Evolutionary conservation across 208 protist species (phyloP), one percentile per base, ranked within the genome.

Genomic region (Trypanosoma grayi): DNA sequence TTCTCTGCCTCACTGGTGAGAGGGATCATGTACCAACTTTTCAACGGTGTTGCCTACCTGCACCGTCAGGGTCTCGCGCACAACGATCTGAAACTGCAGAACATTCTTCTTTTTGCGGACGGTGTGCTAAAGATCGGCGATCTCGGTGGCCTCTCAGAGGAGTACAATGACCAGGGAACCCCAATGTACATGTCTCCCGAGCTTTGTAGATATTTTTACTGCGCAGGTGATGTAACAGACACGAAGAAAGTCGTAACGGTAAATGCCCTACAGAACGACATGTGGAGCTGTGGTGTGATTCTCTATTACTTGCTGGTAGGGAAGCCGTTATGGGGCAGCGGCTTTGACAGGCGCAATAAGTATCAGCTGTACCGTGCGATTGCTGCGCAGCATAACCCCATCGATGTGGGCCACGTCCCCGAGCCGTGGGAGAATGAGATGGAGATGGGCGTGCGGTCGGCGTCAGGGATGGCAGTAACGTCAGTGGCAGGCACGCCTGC

Each of bases 141-240:
- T 70, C 68, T 94, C 25, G 88, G 79, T 14, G 80, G 81, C 52
- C 68, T 90, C 2, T 58, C 60, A 13, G 70, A 56, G 14, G 50
- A 43, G 4, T 94, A 83, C 71, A 79, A 81, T 44, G 88, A 84
- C 20, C 71, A 83, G 27, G 88, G 88, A 61, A 90, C 94, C 4
- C 86, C 92, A 2, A 84, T 94, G 47, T 97, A 75, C 65, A 70
- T 92, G 20, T 87, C 87, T 10, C 94, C 94, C 33, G 91, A 98
- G 71, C 54, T 94, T 48, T 90, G 83, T 57, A 69, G 69, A 44
- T 58, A 73, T 55, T 94, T 88, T 48, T 94, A 90, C 25, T 14
- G 57, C 53, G 70, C 40, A 16, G 47, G 27, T 10, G 48, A 66
- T 41, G 39, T 10, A 13, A 40, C 57, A 7, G 25, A 73, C 33